Base-by-base conservation (phyloP, 2,329 filamentous ascomycete species). In the Aschersonia sp. region DNA sequence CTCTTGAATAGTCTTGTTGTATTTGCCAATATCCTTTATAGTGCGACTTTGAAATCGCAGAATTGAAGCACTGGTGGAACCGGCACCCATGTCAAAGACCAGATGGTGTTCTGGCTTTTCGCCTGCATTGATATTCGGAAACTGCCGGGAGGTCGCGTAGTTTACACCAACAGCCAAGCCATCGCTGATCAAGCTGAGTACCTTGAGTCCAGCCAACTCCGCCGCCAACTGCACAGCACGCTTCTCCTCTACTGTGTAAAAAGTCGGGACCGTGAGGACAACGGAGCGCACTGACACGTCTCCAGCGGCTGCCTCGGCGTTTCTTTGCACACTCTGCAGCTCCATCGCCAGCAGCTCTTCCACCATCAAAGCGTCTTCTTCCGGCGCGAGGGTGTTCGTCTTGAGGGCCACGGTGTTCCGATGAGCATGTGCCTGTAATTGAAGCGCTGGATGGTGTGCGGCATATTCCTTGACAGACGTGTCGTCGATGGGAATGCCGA, bases 291-390 rank as follows among this genome's bases (percentile, higher is more conserved):
- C 79, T 49, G 72, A 72, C 47, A 80, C 85, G 51, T 85, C 79
- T 31, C 87, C 89, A 50, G 89, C 89, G 58, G 94, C 67, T 44
- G 71, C 69, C 68, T 96, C 88, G 10, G 92, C 92, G 59, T 96
- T 97, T 62, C 80, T 80, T 63, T 84, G 85, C 56, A 97, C 80
- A 65, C 87, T 92, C 71, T 94, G 86, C 54, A 98, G 74, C 68
- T 97, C 82, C 92, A 98, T 98, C 45, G 89, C 89, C 61, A 98
- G 67, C 54, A 98, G 73, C 69, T 98, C 92, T 69, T 98, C 92
- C 0, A 97, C 83, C 58, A 85, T 77, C 78, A 80, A 82, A 41
- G 76, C 67, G 53, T 85, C 80, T 54, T 82, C 78, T 40, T 78
- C 71, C 9, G 73, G 68, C 9, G 67, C 63, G 55, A 77, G 89